These are phyloP conservation scores for Rhytidiadelphus loreus DNA, from an alignment of 225 moss, liverwort and hornwort genomes.

Conservation along the genomic window DNA sequence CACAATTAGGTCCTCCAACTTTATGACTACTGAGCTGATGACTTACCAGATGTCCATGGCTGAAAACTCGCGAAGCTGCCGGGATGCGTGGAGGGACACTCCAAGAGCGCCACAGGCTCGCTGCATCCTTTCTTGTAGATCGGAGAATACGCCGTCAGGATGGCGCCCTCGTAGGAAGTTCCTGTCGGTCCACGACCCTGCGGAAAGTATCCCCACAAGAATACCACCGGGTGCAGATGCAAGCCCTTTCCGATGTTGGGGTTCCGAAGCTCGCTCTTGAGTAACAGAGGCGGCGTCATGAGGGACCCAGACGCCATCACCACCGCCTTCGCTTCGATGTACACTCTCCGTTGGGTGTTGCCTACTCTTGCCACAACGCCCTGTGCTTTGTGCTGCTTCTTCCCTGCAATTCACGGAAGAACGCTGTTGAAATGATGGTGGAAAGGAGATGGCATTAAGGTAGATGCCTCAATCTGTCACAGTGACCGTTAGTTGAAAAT, in stretches of 20 bases:
- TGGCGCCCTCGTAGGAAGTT: conserved; percentile 38
- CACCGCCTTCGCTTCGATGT: conserved; percentile 11
- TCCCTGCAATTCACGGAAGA: background rate
- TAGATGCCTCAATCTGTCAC: background rate
- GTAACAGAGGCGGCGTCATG: conserved; percentile 31
- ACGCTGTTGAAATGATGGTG: background rate
- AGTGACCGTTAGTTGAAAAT: background rate
- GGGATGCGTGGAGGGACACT: conserved; percentile 53
- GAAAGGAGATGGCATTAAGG: background rate
- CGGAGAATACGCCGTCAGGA: conserved; percentile 33
- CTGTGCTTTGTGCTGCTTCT: conserved; percentile 8
- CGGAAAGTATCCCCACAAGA: conserved; percentile 44
- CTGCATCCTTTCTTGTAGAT: conserved; percentile 10
- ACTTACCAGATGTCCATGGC: conserved; percentile 56
- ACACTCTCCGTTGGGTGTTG: background rate
- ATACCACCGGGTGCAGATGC: conserved; percentile 40
- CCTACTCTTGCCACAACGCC: conserved; percentile 24
- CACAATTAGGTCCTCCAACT: background rate
- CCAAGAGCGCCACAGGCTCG: conserved; percentile 34
- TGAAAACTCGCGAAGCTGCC: conserved; percentile 40
- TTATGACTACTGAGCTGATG: background rate
- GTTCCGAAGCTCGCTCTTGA: conserved; percentile 30
- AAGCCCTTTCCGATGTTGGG: conserved; percentile 35
- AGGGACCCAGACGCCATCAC: conserved; percentile 27
- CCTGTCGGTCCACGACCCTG: background rate